These are phyloP conservation scores for Plantago lanceolata DNA, from an alignment of 305 asterid species.

Conservation along the genomic window DNA sequence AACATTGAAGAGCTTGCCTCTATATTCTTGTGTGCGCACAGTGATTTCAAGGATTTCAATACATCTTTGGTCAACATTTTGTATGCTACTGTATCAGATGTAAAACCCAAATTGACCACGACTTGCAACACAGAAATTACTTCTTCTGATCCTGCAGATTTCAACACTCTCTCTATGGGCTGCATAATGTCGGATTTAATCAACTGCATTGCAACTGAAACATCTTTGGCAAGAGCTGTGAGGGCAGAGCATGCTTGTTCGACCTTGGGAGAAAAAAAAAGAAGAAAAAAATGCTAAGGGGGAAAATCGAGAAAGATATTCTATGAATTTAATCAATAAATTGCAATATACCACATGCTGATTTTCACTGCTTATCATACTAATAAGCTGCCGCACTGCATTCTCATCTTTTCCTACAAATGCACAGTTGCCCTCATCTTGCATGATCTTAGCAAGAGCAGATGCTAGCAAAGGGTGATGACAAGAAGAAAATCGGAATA, in stretches of 20 bases:
- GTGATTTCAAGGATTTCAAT: conserved; percentile 66
- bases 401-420: conserved; percentile 97
- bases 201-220: conserved; percentile 85
- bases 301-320: conserved; percentile 16
- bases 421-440: conserved; percentile 83
- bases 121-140: conserved; percentile 88
- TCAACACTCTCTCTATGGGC: conserved; percentile 87
- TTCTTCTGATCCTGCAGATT: conserved; percentile 73
- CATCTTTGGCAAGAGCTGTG: conserved; percentile 88
- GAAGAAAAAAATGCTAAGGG: conserved; percentile 24
- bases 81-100: conserved; percentile 85
- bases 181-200: conserved; percentile 95
- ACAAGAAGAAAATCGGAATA: conserved; percentile 98
- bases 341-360: conserved; percentile 86
- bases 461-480: conserved; percentile 99
- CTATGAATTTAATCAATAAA: conserved; percentile 19
- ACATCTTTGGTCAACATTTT: conserved; percentile 89
- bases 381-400: conserved; percentile 96
- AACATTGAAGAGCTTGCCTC: conserved; percentile 59
- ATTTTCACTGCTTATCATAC: conserved; percentile 97
- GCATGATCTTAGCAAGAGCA: conserved; percentile 96
- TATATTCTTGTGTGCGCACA: conserved; percentile 80
- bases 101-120: conserved; percentile 74
- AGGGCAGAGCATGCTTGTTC: conserved; percentile 99
- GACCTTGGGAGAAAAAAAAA: conserved; percentile 43